Base-by-base conservation (phyloP, 148 eudicot genomes). In the Arctostaphylos glauca region DNA sequence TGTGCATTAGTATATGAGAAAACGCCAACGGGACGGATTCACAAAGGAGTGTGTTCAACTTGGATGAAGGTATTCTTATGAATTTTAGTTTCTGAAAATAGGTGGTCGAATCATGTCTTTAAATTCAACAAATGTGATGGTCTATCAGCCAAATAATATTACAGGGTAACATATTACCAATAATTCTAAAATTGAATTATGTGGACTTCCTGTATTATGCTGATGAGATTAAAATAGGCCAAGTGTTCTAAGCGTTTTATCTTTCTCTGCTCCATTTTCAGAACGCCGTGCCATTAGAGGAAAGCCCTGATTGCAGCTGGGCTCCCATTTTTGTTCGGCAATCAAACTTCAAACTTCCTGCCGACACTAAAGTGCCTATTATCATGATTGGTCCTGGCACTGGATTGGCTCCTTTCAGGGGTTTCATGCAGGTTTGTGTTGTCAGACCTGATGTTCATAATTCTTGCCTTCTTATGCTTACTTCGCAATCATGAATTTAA, bases 321-420 rank as follows among this genome's bases (percentile, higher is more conserved):
- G 98, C 99, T 31, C 97, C 98, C 49, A 90, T 94, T 76, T 96
- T 87, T 86, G 97, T 96, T 82, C 89, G 98, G 87, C 92, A 89
- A 81, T 96, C 99, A 52, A 96, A 94, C 90, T 96, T 96, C 84
- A 94, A 78, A 80, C 97, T 96, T 83, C 99, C 99, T 25, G 62
- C 91, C 56, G 99, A 96, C 85, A 76, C 91, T 47, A 85, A 91
- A 71, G 87, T 93, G 78, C 99, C 99, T 47, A 82, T 96, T 74
- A 90, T 96, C 78, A 94, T 96, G 99, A 92, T 96, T 47, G 99
- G 99, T 31, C 99, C 99, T 62, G 99, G 99, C 46, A 96, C 99
- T 58, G 99, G 99, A 44, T 89, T 96, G 88, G 99, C 99, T 75
- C 99, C 99, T 73, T 96, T 96, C 82, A 91, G 99, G 88, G 99